A percentile compares a stretch with the other conserved stretches of the same genome.
Evolutionary conservation across 192 early-diverging fungal genomes (phyloP).

Genomic region (Mortierella hygrophila): DNA sequence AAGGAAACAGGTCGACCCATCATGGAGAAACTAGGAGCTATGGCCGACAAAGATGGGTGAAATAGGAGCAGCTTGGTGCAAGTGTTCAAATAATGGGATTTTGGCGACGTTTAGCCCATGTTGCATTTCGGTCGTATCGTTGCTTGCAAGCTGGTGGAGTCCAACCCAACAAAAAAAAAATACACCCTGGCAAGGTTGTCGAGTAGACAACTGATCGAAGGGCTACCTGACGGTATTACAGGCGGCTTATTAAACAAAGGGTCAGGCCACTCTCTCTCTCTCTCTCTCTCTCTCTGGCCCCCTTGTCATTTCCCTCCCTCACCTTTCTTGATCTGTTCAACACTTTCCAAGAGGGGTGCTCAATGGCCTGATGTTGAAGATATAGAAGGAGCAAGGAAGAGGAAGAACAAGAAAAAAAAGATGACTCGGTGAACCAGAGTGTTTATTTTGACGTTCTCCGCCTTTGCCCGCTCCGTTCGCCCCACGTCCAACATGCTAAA

Average conservation of each 20-base stretch:
- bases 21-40: conserved; percentile 34
- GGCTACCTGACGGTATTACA: too few relatives aligned
- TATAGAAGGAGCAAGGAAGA: neutral
- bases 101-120: neutral
- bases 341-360: neutral
- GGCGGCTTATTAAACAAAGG: too few relatives aligned
- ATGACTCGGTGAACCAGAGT: neutral
- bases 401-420: neutral
- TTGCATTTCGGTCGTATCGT: neutral
- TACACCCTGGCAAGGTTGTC: too few relatives aligned
- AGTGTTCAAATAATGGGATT: neutral
- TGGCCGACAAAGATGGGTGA: conserved; percentile 6
- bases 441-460: neutral
- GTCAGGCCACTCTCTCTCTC: neutral
- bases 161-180: conserved; percentile 12
- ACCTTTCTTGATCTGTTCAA: neutral
- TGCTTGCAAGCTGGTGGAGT: neutral
- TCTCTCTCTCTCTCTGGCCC: neutral
- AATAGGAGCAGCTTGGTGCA: conserved; percentile 16
- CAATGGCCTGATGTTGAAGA: neutral
- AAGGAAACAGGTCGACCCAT: neutral
- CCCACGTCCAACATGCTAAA: neutral
- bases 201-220: too few relatives aligned
- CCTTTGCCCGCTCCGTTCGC: conserved; percentile 12
- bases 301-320: neutral